Conservation (phyloP, 441 rosid genomes). For the Melastoma candidum region DNA sequence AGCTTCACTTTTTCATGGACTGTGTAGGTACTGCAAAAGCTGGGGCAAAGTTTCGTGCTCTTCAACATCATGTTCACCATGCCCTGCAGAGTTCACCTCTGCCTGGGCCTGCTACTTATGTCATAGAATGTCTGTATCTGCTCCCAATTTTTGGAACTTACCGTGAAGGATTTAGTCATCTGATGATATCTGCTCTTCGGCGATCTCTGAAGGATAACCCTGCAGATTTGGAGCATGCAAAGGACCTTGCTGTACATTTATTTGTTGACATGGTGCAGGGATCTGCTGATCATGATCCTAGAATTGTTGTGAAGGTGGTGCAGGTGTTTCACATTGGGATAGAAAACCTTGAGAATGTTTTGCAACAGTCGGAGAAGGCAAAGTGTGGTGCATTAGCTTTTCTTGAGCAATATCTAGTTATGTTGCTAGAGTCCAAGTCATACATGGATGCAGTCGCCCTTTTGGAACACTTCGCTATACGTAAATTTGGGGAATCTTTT, state of each 20-base stretch:
- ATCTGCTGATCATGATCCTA: constrained; percentile 44
- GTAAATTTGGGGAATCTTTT: constrained; percentile 61
- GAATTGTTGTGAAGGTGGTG: constrained; percentile 43
- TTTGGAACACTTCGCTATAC: constrained; percentile 72
- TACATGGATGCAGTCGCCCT: constrained; percentile 68
- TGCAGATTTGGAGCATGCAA: constrained; percentile 41
- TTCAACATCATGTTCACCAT: constrained; percentile 59
- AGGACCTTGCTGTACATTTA: constrained; percentile 47
- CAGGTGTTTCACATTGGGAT: constrained; percentile 50
- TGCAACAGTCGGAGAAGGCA: constrained; percentile 22
- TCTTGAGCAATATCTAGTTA: constrained; percentile 52
- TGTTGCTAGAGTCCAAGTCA: constrained; percentile 46
- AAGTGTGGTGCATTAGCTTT: constrained; percentile 29
- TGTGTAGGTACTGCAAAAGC: constrained; percentile 64
- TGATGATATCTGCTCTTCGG: constrained; percentile 64
- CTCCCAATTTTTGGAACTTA: constrained; percentile 63
- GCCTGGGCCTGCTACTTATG: constrained; percentile 70
- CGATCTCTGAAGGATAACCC: constrained; percentile 40
- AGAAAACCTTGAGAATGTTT: constrained; percentile 43
- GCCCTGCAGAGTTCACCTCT: constrained; percentile 50
- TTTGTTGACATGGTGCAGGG: constrained; percentile 47
- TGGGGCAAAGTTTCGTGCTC: constrained; percentile 56
- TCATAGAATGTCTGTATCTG: constrained; percentile 46
- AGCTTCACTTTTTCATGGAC: not conserved
- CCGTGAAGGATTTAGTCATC: constrained; percentile 80